phyloP scores from a whole-genome alignment of 2,329 filamentous ascomycete genomes.

The Rhynchosporium agropyri region DNA sequence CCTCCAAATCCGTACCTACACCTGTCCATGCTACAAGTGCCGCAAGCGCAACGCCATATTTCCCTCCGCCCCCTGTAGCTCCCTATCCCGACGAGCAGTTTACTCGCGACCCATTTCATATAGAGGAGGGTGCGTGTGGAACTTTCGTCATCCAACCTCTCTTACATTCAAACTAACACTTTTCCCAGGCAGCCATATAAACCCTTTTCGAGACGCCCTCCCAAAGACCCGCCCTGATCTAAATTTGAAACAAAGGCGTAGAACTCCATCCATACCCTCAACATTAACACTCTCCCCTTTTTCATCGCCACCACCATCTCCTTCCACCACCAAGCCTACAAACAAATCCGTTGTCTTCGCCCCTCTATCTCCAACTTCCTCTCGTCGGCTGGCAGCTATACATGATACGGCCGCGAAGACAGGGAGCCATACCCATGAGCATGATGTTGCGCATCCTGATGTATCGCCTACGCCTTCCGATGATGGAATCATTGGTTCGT shows the following conservation, averaged over 20 bases:
- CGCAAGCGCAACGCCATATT: slow-evolving; percentile 31
- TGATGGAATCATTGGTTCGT: slow-evolving; percentile 11
- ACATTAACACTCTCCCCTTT: slow-evolving; percentile 19
- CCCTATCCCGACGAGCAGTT: slow-evolving; percentile 34
- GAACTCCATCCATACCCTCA: slow-evolving; percentile 12
- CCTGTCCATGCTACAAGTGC: slow-evolving; percentile 20
- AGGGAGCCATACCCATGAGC: slow-evolving; percentile 9
- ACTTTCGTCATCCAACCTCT: slow-evolving; percentile 11
- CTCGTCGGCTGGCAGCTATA: slow-evolving; percentile 30
- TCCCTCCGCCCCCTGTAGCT: slow-evolving; percentile 38
- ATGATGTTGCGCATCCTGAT: slow-evolving; percentile 13
- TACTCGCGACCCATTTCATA: slow-evolving; percentile 28
- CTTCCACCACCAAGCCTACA: slow-evolving; percentile 7
- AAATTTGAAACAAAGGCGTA: slow-evolving; percentile 14
- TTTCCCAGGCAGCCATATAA: slow-evolving; percentile 15
- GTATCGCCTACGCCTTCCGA: slow-evolving; percentile 15
- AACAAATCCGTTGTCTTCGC: slow-evolving; percentile 42
- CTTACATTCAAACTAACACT: slow-evolving; percentile 13
- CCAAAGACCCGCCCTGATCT: neutral
- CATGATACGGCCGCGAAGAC: slow-evolving; percentile 21
- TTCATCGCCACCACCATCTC: slow-evolving; percentile 24
- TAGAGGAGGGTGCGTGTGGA: slow-evolving; percentile 39
- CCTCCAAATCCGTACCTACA: slow-evolving; percentile 25
- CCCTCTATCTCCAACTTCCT: slow-evolving; percentile 40
- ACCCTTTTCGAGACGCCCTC: too few species aligned